phyloP scores from a whole-genome alignment of 306 rosid species.

The Citrullus colocynthis region DNA sequence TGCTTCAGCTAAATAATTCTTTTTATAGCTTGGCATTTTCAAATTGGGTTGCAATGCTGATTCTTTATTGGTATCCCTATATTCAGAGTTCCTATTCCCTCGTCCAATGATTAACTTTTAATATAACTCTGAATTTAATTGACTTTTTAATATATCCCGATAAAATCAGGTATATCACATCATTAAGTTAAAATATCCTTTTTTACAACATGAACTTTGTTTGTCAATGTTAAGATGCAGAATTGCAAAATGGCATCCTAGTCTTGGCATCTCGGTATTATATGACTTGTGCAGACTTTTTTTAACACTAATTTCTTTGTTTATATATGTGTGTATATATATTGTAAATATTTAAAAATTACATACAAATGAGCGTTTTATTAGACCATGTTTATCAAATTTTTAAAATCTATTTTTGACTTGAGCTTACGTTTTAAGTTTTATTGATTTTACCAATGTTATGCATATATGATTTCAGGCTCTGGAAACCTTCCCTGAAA shows the following conservation, averaged over 20 bases:
- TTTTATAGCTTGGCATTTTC: neutral
- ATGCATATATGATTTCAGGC: conserved; percentile 30
- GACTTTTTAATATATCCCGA: neutral
- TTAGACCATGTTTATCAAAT: neutral
- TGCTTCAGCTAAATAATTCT: neutral
- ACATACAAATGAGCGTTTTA: neutral
- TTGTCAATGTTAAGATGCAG: neutral
- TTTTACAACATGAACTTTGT: neutral
- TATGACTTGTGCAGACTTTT: neutral
- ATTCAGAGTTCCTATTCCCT: neutral
- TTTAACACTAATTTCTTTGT: too few species aligned
- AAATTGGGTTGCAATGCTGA: neutral
- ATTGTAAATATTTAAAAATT: neutral
- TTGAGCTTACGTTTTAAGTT: neutral
- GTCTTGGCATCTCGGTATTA: neutral
- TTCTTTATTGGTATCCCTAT: neutral
- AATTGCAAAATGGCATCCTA: neutral
- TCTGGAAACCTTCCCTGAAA: conserved; percentile 20
- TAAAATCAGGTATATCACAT: neutral
- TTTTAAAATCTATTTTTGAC: neutral
- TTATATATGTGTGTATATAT: too few species aligned
- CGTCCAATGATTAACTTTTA: neutral
- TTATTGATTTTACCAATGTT: neutral
- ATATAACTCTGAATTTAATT: neutral
- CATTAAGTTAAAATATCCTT: neutral